Percentiles rank a stretch among this genome's conserved stretches.
Conservation (phyloP, 495 filamentous ascomycete species). For the Xylaria scruposa region DNA sequence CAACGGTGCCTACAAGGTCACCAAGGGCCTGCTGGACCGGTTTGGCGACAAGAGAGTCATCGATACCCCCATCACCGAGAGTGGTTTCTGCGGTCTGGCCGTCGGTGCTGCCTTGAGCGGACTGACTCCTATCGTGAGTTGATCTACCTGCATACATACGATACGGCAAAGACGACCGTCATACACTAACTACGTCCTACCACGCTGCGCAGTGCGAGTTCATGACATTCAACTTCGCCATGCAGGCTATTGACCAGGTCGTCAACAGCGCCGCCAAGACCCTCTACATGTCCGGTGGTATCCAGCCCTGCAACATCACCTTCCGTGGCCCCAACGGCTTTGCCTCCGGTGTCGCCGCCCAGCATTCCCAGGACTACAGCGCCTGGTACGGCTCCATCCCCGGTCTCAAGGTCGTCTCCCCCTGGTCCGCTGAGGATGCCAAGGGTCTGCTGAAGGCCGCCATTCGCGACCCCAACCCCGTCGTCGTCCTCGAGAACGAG, state of each 20-base stretch:
- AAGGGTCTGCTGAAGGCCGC: constrained; percentile 98
- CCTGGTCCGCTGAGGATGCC: constrained; percentile 96
- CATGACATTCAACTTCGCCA: constrained; percentile 99
- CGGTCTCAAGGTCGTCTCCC: constrained; percentile 93
- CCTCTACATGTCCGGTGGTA: constrained; percentile 99
- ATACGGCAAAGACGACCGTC: background rate
- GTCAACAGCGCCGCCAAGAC: constrained; percentile 99
- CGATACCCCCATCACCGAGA: constrained; percentile 97
- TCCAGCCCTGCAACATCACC: constrained; percentile 98
- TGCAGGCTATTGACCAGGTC: constrained; percentile 99
- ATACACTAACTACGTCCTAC: constrained; percentile 25
- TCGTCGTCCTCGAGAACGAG: constrained; percentile 96
- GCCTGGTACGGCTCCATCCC: constrained; percentile 99
- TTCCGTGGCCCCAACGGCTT: constrained; percentile 99
- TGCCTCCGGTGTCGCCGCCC: constrained; percentile 91
- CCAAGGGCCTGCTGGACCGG: constrained; percentile 92
- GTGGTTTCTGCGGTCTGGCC: constrained; percentile 89
- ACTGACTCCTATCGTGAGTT: constrained; percentile 87
- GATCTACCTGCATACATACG: background rate
- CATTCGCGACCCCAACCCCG: constrained; percentile 97
- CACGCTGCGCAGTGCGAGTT: constrained; percentile 79
- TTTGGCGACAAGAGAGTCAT: constrained; percentile 98
- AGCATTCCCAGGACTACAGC: constrained; percentile 98
- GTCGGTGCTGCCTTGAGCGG: constrained; percentile 94
- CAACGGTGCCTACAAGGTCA: constrained; percentile 99